Evolutionary conservation across 331 rosid species (phyloP), one percentile per base, ranked within the genome.

Genomic region (Acacia concinna): DNA sequence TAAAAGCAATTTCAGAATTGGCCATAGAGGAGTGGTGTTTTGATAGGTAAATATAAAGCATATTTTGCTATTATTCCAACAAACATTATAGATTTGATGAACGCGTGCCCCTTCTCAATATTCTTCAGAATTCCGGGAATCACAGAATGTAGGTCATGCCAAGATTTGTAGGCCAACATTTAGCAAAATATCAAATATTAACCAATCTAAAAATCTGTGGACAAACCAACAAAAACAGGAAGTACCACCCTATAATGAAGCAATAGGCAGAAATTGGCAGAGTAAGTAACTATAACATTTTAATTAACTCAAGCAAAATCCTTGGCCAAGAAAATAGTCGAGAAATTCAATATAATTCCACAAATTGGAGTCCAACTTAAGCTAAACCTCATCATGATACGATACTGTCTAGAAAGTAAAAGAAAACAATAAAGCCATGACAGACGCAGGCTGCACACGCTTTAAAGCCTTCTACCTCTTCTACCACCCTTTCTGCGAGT

Each of bases 401-500:
- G 47, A 46, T 44, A 66, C 60, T 56, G 80, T 46, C 73, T 65
- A 25, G 68, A 51, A 64, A 63, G 34, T 32, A 37, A 65, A 73
- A 73, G 59, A 54, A 41, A 64, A 56, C 44, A 6, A 51, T 59
- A 27, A 11, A 4, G 71, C 10, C 57, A 67, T 38, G 8, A 71
- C 31, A 25, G 25, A 11, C 8, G 15, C 35, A 62, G 63, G 37
- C 71, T 65, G 81, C 21, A 6, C 73, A 81, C 30, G 51, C 89
- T 84, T 84, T 28, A 93, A 35, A 93, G 93, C 93, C 98, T 87
- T 82, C 97, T 88, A 34, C 97, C 98, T 84, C 97, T 89, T 81
- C 98, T 83, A 12, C 97, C 98, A 76, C 98, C 94, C 94, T 91
- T 91, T 86, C 97, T 74, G 27, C 97, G 97, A 44, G 98, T 94